A percentile compares a stretch with the other conserved stretches of the same genome.
These are phyloP conservation scores for Calonectria honghensis DNA, from an alignment of 2,329 filamentous ascomycete species.

Conservation along the genomic window DNA sequence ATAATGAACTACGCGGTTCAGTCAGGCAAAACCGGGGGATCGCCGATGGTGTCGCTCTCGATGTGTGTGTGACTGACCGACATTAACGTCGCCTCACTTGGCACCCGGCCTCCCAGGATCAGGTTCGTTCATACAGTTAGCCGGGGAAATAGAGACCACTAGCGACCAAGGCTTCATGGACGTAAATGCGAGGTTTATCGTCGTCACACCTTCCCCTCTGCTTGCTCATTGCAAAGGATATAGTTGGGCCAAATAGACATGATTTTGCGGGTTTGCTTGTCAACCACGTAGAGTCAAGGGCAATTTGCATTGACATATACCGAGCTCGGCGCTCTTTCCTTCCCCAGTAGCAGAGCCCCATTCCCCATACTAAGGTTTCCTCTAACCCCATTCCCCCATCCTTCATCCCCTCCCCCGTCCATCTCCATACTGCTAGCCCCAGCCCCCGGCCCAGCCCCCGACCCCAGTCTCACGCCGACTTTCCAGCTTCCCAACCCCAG, in stretches of 20 bases:
- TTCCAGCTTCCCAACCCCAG: constrained; percentile 45
- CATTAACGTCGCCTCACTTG: constrained; percentile 20
- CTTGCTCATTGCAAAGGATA: too few species aligned
- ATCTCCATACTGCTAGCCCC: constrained; percentile 41
- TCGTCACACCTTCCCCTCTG: not conserved
- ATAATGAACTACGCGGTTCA: not conserved
- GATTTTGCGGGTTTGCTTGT: not conserved
- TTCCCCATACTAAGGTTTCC: constrained; percentile 48
- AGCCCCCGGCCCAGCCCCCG: constrained; percentile 50
- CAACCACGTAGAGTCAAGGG: constrained; percentile 2
- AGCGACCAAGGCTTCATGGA: not conserved
- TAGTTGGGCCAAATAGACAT: not conserved
- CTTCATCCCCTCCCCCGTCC: constrained; percentile 32
- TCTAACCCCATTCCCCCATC: constrained; percentile 45
- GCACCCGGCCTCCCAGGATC: constrained; percentile 13
- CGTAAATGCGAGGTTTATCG: not conserved
- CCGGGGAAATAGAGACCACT: not conserved
- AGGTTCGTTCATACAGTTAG: constrained; percentile 10
- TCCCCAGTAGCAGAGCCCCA: constrained; percentile 52
- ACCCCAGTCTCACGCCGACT: constrained; percentile 45
- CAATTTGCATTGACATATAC: constrained; percentile 36
- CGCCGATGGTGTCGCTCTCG: constrained; percentile 6
- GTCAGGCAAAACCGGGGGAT: not conserved
- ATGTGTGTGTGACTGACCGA: constrained; percentile 15
- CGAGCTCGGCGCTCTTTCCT: constrained; percentile 45